These are phyloP conservation scores for Stipa capillata DNA, from an alignment of 176 grass and related monocot genomes.

Conservation along the genomic window DNA sequence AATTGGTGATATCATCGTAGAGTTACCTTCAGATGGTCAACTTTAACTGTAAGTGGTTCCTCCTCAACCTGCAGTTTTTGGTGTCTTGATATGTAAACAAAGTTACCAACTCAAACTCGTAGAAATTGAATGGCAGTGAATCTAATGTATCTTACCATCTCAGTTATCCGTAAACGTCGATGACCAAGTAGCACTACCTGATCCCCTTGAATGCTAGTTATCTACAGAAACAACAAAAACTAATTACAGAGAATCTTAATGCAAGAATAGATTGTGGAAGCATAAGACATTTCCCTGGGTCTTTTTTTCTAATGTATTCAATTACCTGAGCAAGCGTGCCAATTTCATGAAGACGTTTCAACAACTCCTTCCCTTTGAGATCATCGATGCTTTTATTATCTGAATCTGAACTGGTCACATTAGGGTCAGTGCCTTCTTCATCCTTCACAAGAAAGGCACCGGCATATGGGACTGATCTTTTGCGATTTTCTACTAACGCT, in stretches of 20 bases:
- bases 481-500: slow-evolving; percentile 75
- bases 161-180: slow-evolving; percentile 74
- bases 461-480: slow-evolving; percentile 68
- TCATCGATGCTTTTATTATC: slow-evolving; percentile 89
- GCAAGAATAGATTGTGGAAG: slow-evolving; percentile 9
- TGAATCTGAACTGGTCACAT: slow-evolving; percentile 54
- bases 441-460: slow-evolving; percentile 98
- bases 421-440: slow-evolving; percentile 62
- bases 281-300: background rate
- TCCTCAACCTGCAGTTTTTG: slow-evolving; percentile 70
- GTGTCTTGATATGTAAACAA: slow-evolving; percentile 23
- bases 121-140: slow-evolving; percentile 4
- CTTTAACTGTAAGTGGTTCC: slow-evolving; percentile 92
- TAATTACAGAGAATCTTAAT: background rate
- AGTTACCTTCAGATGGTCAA: slow-evolving; percentile 93
- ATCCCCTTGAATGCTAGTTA: slow-evolving; percentile 90
- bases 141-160: slow-evolving; percentile 55
- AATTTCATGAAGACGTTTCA: slow-evolving; percentile 93
- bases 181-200: slow-evolving; percentile 88
- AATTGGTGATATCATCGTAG: background rate
- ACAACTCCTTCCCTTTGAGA: slow-evolving; percentile 92
- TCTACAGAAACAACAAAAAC: slow-evolving; percentile 49
- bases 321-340: slow-evolving; percentile 79
- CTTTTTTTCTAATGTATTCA: background rate
- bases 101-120: slow-evolving; percentile 1